These are phyloP conservation scores for Delphinella strobiligena DNA, from an alignment of 2,329 filamentous ascomycete genomes.

Conservation along the genomic window DNA sequence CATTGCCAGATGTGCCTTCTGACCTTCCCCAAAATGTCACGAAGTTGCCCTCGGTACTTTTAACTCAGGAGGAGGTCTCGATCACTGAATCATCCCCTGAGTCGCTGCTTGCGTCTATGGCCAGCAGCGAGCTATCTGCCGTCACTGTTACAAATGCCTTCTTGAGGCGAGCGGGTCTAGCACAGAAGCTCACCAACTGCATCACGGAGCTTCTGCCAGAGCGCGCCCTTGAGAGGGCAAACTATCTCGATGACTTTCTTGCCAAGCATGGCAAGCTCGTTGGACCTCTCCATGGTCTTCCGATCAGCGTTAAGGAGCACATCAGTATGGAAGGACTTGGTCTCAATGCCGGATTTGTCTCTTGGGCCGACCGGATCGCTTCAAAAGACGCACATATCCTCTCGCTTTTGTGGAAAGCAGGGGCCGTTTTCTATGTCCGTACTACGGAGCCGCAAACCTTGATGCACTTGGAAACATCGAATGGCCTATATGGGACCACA, in stretches of 20 bases:
- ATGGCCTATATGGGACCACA: slow-evolving; percentile 40
- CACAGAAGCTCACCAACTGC: slow-evolving; percentile 37
- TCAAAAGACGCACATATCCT: slow-evolving; percentile 37
- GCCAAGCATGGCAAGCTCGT: slow-evolving; percentile 24
- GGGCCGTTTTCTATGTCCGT: slow-evolving; percentile 40
- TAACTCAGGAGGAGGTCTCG: slow-evolving; percentile 1
- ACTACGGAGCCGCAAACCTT: slow-evolving; percentile 44
- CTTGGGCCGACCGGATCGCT: slow-evolving; percentile 34
- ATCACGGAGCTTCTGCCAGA: slow-evolving; percentile 30
- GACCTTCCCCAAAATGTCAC: slow-evolving; percentile 34
- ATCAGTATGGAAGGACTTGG: slow-evolving; percentile 37
- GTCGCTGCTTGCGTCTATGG: not conserved
- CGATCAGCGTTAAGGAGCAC: slow-evolving; percentile 42
- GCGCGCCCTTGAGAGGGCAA: slow-evolving; percentile 26
- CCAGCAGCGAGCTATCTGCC: not conserved
- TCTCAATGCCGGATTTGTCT: slow-evolving; percentile 37
- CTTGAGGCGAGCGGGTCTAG: slow-evolving; percentile 35
- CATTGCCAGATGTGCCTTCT: slow-evolving; percentile 24
- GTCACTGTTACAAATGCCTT: slow-evolving; percentile 22
- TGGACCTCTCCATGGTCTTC: slow-evolving; percentile 39
- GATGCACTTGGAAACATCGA: slow-evolving; percentile 42
- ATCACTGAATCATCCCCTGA: slow-evolving; percentile 1
- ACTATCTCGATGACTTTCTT: slow-evolving; percentile 29
- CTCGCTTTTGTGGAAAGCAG: slow-evolving; percentile 32
- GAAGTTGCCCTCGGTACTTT: slow-evolving; percentile 37